phyloP scores from a whole-genome alignment of 129 eudicot species.

The Centella asiatica region DNA sequence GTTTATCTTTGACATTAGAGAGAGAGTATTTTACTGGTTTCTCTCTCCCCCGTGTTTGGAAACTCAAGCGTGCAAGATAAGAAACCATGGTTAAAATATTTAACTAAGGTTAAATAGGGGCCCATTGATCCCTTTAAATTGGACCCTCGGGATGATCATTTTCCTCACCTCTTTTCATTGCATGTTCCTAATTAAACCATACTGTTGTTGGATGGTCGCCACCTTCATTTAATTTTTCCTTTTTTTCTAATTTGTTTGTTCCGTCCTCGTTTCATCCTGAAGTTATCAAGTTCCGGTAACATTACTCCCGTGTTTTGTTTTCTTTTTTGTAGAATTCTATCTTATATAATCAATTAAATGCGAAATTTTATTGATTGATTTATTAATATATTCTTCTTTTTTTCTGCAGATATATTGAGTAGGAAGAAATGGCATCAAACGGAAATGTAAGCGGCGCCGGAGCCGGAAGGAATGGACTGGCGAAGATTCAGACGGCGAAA shows the following conservation, averaged over 20 bases:
- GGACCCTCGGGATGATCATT: conserved; percentile 7
- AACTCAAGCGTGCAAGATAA: conserved; percentile 3
- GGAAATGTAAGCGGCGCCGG: conserved; percentile 27
- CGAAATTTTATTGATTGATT: no score
- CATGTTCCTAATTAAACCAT: neutral
- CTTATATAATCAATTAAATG: no score
- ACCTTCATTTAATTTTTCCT: conserved; percentile 18
- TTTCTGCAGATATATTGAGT: conserved; percentile 14
- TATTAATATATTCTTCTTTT: no score
- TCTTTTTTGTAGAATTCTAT: neutral
- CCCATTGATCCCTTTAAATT: conserved; percentile 30
- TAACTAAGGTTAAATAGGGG: conserved; percentile 16
- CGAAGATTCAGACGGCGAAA: conserved; percentile 60
- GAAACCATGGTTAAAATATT: conserved; percentile 16
- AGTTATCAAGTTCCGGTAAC: conserved; percentile 23
- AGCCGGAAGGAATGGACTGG: conserved; percentile 54
- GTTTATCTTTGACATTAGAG: no score
- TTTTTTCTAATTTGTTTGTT: neutral
- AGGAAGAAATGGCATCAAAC: conserved; percentile 41
- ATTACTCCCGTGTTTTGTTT: neutral
- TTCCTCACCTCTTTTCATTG: conserved; percentile 24
- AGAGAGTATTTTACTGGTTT: neutral
- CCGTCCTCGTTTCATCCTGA: conserved; percentile 1
- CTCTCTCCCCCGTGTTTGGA: neutral
- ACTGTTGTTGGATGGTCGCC: conserved; percentile 33